These are phyloP conservation scores for Ceratorhiza oryzae-sativae DNA, from an alignment of 1,284 basidiomycete genomes.

Conservation along the genomic window DNA sequence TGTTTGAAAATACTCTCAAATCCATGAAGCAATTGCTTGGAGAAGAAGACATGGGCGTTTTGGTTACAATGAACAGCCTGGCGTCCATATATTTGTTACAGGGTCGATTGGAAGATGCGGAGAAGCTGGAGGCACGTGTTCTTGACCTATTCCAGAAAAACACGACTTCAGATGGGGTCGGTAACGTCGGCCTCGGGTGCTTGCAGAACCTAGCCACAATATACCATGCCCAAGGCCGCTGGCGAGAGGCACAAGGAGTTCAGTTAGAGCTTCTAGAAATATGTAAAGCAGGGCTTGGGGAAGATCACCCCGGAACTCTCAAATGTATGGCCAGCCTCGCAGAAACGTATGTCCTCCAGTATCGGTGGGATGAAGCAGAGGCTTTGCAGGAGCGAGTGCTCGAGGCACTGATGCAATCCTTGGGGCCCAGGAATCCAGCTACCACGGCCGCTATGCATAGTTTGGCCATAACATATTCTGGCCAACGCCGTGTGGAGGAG, in stretches of 20 bases:
- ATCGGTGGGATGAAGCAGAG: conserved; percentile 4
- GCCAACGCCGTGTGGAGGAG: neutral
- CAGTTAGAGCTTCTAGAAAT: neutral
- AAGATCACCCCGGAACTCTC: neutral
- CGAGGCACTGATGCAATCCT: neutral
- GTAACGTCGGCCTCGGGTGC: neutral
- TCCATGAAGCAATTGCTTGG: neutral
- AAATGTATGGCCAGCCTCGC: neutral
- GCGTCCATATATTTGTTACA: neutral
- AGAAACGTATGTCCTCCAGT: neutral
- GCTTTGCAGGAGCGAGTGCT: neutral
- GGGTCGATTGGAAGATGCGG: neutral
- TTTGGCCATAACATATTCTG: neutral
- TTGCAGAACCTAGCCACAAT: neutral
- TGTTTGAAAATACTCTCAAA: neutral
- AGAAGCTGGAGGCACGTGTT: neutral
- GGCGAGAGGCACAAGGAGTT: neutral
- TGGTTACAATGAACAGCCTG: neutral
- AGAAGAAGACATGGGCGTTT: neutral
- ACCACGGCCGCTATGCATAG: neutral
- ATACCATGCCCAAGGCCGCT: neutral
- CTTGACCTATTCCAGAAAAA: neutral
- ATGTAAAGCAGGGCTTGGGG: neutral
- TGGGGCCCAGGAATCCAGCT: conserved; percentile 3
- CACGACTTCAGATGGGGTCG: neutral